Percentiles rank a stretch among this genome's conserved stretches.
These are phyloP conservation scores for Cystobasidium ongulense DNA, from an alignment of 768 basidiomycete species.

Conservation along the genomic window DNA sequence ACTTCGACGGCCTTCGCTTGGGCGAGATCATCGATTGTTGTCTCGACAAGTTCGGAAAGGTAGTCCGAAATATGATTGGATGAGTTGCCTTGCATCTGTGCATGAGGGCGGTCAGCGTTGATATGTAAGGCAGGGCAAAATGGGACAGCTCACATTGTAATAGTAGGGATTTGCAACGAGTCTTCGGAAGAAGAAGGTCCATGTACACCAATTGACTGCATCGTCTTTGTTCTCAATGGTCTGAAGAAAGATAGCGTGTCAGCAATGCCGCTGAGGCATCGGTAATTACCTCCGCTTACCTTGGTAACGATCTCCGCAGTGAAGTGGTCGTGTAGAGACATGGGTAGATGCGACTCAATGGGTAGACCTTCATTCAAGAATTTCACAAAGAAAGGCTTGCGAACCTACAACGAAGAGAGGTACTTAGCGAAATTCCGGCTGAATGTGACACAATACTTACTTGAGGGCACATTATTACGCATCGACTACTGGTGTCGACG, in stretches of 20 bases:
- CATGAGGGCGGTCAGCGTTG: background rate
- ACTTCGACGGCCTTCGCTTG: conserved; percentile 92
- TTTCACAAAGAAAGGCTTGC: conserved; percentile 99
- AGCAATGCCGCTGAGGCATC: background rate
- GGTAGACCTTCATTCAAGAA: conserved; percentile 95
- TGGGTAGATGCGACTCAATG: conserved; percentile 87
- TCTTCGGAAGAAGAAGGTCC: conserved; percentile 83
- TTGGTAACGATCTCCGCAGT: conserved; percentile 95
- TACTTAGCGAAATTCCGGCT: background rate
- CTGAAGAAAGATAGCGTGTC: conserved; percentile 17
- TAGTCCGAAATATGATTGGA: conserved; percentile 94
- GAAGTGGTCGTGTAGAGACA: conserved; percentile 91
- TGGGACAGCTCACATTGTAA: conserved; percentile 59
- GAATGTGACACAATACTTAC: conserved; percentile 12
- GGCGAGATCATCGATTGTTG: conserved; percentile 77
- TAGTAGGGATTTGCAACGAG: conserved; percentile 97
- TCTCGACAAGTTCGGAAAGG: conserved; percentile 90
- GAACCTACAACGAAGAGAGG: conserved; percentile 54
- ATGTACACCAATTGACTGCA: conserved; percentile 81
- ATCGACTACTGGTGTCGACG: conserved; percentile 81
- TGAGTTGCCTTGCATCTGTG: conserved; percentile 65
- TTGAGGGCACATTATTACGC: conserved; percentile 86
- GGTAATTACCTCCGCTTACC: background rate
- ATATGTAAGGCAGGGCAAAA: background rate
- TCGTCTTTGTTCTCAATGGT: conserved; percentile 96